Evolutionary conservation across 192 early-diverging fungal genomes (phyloP).

Genomic region (Backusella parvicylindrica): DNA sequence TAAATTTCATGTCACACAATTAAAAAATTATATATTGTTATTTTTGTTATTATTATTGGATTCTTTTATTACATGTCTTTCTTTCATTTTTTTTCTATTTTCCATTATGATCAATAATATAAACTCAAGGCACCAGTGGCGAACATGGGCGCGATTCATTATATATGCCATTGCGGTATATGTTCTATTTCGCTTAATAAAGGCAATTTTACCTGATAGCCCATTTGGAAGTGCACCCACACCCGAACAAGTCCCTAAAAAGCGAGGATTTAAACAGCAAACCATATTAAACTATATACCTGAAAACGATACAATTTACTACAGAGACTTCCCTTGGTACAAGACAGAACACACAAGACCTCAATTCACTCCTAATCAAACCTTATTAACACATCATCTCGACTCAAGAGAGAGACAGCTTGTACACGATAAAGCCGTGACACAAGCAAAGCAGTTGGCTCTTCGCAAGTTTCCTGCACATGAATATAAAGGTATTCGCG

Average conservation of each 20-base stretch:
- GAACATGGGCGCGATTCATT: conserved; percentile 3
- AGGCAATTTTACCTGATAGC: neutral
- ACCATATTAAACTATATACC: neutral
- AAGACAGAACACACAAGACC: neutral
- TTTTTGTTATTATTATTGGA: neutral
- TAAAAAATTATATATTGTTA: neutral
- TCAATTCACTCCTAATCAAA: neutral
- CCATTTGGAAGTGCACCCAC: neutral
- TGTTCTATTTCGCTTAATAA: neutral
- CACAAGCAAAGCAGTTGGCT: neutral
- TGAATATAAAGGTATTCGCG: conserved; percentile 2
- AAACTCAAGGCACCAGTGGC: neutral
- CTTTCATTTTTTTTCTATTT: neutral
- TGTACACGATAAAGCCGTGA: neutral
- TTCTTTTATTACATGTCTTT: neutral
- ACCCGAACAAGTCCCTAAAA: neutral
- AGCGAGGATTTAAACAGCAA: neutral
- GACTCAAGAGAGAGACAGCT: neutral
- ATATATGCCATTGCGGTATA: conserved; percentile 10
- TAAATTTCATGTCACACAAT: neutral
- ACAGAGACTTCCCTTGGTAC: conserved; percentile 15
- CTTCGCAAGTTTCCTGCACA: neutral
- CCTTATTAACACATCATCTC: neutral
- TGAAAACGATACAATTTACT: neutral
- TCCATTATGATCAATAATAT: neutral